Evolutionary conservation across 192 early-diverging fungal species (phyloP).

Genomic region (Podila horticola): DNA sequence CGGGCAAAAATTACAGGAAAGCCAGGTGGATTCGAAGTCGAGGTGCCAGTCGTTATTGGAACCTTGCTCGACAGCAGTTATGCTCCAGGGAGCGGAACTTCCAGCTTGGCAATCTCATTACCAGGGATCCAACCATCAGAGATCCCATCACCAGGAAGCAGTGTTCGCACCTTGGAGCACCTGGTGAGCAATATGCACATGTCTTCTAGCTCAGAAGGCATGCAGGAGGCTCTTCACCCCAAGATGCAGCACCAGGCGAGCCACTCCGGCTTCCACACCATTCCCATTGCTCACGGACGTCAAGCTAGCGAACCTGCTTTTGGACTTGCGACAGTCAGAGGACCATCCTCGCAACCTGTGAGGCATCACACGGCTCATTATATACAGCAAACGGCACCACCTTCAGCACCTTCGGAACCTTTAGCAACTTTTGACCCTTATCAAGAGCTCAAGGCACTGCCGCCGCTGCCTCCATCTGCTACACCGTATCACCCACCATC

Average conservation of each 20-base stretch:
- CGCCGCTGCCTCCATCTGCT: too few species aligned
- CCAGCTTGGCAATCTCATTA: not conserved
- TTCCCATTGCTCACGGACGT: constrained; percentile 1
- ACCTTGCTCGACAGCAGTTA: constrained; percentile 11
- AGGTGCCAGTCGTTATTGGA: constrained; percentile 28
- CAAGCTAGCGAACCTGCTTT: constrained; percentile 6
- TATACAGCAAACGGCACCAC: too few species aligned
- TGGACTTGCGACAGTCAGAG: not conserved
- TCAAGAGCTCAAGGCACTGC: too few species aligned
- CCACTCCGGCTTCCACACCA: not conserved
- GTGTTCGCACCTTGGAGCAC: too few species aligned
- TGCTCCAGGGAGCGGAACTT: not conserved
- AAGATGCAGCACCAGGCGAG: constrained; percentile 5
- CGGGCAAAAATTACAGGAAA: constrained; percentile 4
- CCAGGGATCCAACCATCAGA: not conserved
- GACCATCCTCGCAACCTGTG: not conserved
- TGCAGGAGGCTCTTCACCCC: not conserved
- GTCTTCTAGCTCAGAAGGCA: too few species aligned
- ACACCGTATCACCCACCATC: too few species aligned
- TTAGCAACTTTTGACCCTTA: too few species aligned
- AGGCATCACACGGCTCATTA: too few species aligned
- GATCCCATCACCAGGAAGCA: too few species aligned
- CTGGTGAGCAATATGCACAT: too few species aligned
- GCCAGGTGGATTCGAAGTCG: constrained; percentile 28
- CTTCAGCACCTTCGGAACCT: too few species aligned